Evolutionary conservation across 495 filamentous ascomycete genomes (phyloP), one percentile per base, ranked within the genome.

Genomic region (Talaromyces liani): DNA sequence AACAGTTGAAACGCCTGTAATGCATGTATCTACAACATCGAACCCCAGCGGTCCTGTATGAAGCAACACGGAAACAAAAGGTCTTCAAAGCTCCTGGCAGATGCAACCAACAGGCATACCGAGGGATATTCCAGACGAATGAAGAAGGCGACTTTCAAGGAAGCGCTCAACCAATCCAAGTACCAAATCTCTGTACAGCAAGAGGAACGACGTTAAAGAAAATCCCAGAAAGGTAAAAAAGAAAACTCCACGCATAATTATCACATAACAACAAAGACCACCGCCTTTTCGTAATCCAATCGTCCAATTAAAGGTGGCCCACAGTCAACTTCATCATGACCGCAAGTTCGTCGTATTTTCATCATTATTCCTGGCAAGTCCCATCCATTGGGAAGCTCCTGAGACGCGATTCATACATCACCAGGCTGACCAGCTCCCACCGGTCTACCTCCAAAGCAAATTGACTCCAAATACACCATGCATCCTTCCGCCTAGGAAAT

Each of bases 41-140:
- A 53, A 49, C 45, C 41, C 41, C 60, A 27, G 45, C n/a, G 22
- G 22, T 62, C 47, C 45, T 31, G 60, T 62, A 62, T 41, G 60
- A 62, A 62, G 41, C 29, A 62, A 62, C 60, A 62, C 60, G 25
- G 45, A 31, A 51, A 27, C 41, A 33, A 33, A 54, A 16, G 18
- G 22, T 54, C 47, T 62, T 73, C 70, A 68, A 77, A 75, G 71
- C 70, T 69, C 65, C 69, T 53, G 64, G 67, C 72, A 72, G 65
- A 67, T 68, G 64, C 64, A 67, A 62, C 60, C 61, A 63, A 67
- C 60, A 54, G 65, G 67, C 68, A 68, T 41, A 60, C 41, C 25
- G 45, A 62, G 31, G 41, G 18, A 31, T 51, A 36, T 45, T 61
- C 25, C 25, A 29, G 36, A 61, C 36, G 53, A 22, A 27, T 56